These are phyloP conservation scores for Fraxinus latifolia DNA, from an alignment of 305 asterid genomes.

Conservation along the genomic window DNA sequence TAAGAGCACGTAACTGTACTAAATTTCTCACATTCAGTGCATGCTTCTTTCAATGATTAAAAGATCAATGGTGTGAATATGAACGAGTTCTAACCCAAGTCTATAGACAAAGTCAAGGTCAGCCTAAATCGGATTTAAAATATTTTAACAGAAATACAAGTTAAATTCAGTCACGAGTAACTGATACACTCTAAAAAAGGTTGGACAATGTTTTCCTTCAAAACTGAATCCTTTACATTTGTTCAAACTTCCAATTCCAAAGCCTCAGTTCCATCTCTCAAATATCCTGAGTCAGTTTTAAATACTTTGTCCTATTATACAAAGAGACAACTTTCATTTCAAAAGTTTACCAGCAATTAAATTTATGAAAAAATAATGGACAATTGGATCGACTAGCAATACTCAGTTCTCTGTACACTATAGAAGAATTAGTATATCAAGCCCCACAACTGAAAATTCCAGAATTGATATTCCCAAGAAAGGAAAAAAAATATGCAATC, in stretches of 20 bases:
- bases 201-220: neutral
- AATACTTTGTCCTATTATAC: neutral
- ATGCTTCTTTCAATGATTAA: slow-evolving; percentile 8
- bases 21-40: neutral
- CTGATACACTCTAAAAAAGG: neutral
- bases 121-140: neutral
- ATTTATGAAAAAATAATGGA: neutral
- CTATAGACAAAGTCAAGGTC: slow-evolving; percentile 4
- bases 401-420: neutral
- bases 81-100: neutral
- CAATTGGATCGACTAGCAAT: neutral
- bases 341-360: neutral
- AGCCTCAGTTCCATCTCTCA: neutral
- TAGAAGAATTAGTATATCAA: neutral
- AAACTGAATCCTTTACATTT: neutral
- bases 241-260: neutral
- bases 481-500: neutral
- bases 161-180: neutral
- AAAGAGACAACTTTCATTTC: neutral
- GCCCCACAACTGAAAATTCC: neutral
- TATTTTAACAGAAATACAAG: neutral
- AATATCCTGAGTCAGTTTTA: neutral
- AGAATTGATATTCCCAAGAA: neutral
- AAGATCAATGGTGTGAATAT: neutral
- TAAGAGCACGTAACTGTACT: neutral